Conservation (phyloP, 108 stramenopile genomes). For the Skeletonema grethae region DNA sequence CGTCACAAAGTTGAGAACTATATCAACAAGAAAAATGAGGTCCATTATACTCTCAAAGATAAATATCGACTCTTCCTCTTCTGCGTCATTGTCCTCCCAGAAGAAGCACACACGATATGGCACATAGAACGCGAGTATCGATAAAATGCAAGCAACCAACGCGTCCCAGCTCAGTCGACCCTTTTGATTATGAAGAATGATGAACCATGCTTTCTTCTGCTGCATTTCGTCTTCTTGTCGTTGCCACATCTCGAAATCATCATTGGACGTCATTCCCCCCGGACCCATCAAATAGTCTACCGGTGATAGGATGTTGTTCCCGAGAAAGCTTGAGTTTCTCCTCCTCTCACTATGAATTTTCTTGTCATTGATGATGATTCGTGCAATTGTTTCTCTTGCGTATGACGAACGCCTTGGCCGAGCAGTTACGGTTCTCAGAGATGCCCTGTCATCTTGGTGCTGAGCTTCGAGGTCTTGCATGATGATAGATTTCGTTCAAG, state of each 20-base stretch:
- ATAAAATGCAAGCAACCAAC: slow-evolving; percentile 15
- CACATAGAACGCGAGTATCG: slow-evolving; percentile 33
- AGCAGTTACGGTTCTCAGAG: no score
- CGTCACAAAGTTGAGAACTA: slow-evolving; percentile 42
- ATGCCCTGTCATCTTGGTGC: no score
- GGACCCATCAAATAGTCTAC: slow-evolving; percentile 19
- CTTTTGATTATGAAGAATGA: slow-evolving; percentile 23
- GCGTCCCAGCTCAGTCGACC: slow-evolving; percentile 35
- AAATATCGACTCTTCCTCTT: slow-evolving; percentile 4
- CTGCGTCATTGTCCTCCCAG: slow-evolving; percentile 24
- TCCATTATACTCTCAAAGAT: slow-evolving; percentile 26
- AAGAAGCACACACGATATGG: slow-evolving; percentile 42
- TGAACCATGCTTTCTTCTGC: slow-evolving; percentile 18
- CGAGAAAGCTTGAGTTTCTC: no score
- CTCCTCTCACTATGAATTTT: no score
- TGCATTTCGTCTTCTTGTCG: slow-evolving; percentile 6
- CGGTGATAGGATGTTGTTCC: background rate
- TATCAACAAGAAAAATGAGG: slow-evolving; percentile 33
- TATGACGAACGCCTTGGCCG: no score
- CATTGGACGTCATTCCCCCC: background rate
- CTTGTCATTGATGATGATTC: no score
- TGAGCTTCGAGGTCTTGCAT: no score
- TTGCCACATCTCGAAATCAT: background rate
- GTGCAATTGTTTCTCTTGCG: no score
- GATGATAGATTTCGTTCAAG: no score